phyloP scores from a whole-genome alignment of 139 green algal species.

The Haematococcus sp. region DNA sequence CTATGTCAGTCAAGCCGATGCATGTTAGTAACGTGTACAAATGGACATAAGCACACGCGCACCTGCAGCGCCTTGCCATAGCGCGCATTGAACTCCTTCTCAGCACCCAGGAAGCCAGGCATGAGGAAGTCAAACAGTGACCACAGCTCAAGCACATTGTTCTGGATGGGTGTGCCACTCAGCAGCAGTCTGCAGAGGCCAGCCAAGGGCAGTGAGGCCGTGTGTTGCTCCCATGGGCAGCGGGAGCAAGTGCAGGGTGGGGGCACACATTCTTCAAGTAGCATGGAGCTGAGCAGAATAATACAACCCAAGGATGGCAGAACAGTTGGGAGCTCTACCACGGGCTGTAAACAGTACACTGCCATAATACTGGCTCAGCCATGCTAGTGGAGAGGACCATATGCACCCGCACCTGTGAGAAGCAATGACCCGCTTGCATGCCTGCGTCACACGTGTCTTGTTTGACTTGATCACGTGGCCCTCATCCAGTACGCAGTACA shows the following conservation, averaged over 20 bases:
- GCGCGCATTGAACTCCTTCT: constrained; percentile 78
- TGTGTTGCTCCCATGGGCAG: background rate
- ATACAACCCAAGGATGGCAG: no score
- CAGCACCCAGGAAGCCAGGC: constrained; percentile 85
- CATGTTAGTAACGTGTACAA: no score
- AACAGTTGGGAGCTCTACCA: no score
- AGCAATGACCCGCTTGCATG: constrained; percentile 39
- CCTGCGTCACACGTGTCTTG: constrained; percentile 68
- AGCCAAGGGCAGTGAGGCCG: background rate
- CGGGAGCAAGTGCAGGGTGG: no score
- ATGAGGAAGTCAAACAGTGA: constrained; percentile 98
- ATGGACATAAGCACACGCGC: no score
- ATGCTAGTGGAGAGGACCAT: background rate
- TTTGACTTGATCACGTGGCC: constrained; percentile 93
- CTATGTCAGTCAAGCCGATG: no score
- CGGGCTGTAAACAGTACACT: no score
- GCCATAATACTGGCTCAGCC: background rate
- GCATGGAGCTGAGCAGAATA: no score
- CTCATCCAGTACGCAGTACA: constrained; percentile 95
- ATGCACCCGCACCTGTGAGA: constrained; percentile 19
- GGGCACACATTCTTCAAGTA: no score
- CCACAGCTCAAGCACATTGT: constrained; percentile 95
- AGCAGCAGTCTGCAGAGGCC: constrained; percentile 76
- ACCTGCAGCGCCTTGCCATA: constrained; percentile 80
- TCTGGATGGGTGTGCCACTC: constrained; percentile 91